A percentile compares a stretch with the other conserved stretches of the same genome.
Conservation (phyloP, 2,329 filamentous ascomycete genomes). For the Ascochyta koolunga region DNA sequence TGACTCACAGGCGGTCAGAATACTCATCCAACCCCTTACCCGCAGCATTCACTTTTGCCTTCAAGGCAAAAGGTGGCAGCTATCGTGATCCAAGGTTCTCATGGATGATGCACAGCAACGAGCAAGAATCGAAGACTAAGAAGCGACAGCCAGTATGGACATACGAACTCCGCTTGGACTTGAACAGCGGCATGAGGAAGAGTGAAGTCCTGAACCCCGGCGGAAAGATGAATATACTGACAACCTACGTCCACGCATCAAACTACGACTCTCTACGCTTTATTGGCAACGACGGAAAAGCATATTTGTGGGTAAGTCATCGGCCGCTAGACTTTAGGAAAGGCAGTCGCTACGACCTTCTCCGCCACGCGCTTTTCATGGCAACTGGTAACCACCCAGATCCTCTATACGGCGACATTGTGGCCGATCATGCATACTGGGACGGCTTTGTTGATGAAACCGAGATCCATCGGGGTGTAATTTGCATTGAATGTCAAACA, state of each 20-base stretch:
- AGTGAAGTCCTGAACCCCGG: constrained; percentile 30
- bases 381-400: constrained; percentile 27
- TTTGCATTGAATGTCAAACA: constrained; percentile 29
- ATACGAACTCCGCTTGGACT: constrained; percentile 37
- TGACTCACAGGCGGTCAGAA: constrained; percentile 24
- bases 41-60: constrained; percentile 31
- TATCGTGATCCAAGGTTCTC: constrained; percentile 33
- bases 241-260: constrained; percentile 37
- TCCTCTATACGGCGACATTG: constrained; percentile 42
- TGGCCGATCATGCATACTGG: constrained; percentile 45
- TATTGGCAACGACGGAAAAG: constrained; percentile 32
- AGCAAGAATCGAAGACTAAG: constrained; percentile 7
- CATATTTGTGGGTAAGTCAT: constrained; percentile 42
- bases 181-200: constrained; percentile 30
- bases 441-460: constrained; percentile 33
- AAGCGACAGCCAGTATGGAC: constrained; percentile 25
- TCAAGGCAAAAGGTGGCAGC: constrained; percentile 31
- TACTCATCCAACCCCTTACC: constrained; percentile 16
- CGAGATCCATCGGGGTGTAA: constrained; percentile 17
- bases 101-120: constrained; percentile 35
- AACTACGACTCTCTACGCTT: constrained; percentile 45
- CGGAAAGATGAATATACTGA: constrained; percentile 26
- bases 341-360: constrained; percentile 36
- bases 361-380: constrained; percentile 43
- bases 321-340: constrained; percentile 29